Percentiles rank a stretch among this genome's conserved stretches.
These are phyloP conservation scores for Aspergillus kassunensis DNA, from an alignment of 495 filamentous ascomycete genomes.

Conservation along the genomic window DNA sequence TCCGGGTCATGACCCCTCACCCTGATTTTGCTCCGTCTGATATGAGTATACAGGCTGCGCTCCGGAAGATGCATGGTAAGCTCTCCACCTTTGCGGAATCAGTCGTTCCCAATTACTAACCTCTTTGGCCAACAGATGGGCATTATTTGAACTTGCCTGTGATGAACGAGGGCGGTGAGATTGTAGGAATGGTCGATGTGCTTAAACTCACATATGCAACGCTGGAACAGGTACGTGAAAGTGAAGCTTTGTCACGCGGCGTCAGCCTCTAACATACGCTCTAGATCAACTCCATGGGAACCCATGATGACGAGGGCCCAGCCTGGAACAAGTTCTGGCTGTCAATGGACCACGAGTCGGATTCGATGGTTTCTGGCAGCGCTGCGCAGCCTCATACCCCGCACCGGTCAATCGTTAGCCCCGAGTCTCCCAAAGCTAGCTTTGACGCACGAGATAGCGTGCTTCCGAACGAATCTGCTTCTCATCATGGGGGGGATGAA, in stretches of 20 bases:
- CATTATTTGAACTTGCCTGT: constrained; percentile 97
- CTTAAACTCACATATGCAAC: constrained; percentile 97
- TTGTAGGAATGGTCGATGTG: constrained; percentile 99
- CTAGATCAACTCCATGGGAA: constrained; percentile 73
- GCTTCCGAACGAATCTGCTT: constrained; percentile 88
- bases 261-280: constrained; percentile 4
- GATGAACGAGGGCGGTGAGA: constrained; percentile 96
- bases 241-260: too few species aligned
- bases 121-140: constrained; percentile 60
- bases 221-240: constrained; percentile 76
- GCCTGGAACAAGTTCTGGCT: constrained; percentile 99
- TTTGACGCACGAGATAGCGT: constrained; percentile 75
- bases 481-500: constrained; percentile 79
- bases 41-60: constrained; percentile 97
- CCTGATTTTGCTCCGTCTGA: constrained; percentile 97
- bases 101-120: constrained; percentile 9
- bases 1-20: constrained; percentile 97
- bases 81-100: background rate
- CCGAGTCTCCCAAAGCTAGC: constrained; percentile 60
- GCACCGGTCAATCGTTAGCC: constrained; percentile 68
- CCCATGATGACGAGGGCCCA: constrained; percentile 83
- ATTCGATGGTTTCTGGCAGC: constrained; percentile 93
- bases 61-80: constrained; percentile 98
- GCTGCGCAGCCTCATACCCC: constrained; percentile 58
- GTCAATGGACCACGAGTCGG: constrained; percentile 91